These are phyloP conservation scores for Colletotrichum magnum DNA, from an alignment of 2,329 filamentous ascomycete species.

Conservation along the genomic window DNA sequence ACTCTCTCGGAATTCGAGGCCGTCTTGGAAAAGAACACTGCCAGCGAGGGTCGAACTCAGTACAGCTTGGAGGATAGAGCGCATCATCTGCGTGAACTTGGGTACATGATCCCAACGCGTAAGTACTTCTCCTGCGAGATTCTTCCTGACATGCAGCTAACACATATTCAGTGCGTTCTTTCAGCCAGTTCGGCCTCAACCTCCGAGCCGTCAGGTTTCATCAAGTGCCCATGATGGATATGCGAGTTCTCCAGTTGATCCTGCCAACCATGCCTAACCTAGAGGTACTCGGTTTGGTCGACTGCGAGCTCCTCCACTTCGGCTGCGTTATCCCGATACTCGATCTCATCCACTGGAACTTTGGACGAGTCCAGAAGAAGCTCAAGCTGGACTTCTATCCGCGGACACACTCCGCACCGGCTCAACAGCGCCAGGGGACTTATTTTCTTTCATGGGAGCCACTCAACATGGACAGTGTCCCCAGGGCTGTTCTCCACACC, in stretches of 20 bases:
- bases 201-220: constrained; percentile 46
- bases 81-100: constrained; percentile 15
- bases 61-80: background rate
- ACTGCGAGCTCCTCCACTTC: constrained; percentile 50
- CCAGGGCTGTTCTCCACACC: constrained; percentile 9
- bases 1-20: constrained; percentile 1
- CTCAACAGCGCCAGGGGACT: constrained; percentile 16
- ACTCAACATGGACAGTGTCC: background rate
- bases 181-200: constrained; percentile 27
- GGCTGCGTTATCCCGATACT: constrained; percentile 42
- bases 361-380: constrained; percentile 35
- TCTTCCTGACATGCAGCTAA: constrained; percentile 3
- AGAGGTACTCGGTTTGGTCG: constrained; percentile 44
- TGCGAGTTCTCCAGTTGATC: constrained; percentile 40
- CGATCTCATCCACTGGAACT: constrained; percentile 41
- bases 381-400: constrained; percentile 39
- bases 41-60: background rate
- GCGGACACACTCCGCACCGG: background rate
- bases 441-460: constrained; percentile 29
- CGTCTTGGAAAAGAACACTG: background rate
- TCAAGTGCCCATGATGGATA: constrained; percentile 44
- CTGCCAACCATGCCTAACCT: constrained; percentile 43
- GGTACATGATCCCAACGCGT: constrained; percentile 22
- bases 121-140: background rate
- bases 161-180: constrained; percentile 20